Evolutionary conservation across 2,329 filamentous ascomycete species (phyloP).

Genomic region (Alternaria alternata): DNA sequence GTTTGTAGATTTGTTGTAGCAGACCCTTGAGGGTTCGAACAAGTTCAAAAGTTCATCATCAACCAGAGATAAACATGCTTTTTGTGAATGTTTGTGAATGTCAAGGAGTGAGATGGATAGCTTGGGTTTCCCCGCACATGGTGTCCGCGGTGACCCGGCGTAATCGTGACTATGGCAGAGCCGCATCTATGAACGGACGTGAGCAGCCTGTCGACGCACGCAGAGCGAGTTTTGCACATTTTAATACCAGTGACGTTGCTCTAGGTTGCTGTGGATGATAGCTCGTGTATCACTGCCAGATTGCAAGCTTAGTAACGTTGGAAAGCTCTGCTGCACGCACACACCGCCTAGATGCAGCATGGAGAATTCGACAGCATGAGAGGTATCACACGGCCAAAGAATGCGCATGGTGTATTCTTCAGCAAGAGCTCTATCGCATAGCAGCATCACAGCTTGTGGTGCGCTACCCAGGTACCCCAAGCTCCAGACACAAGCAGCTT

Average conservation of each 20-base stretch:
- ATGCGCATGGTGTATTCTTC: neutral
- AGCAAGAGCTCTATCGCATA: neutral
- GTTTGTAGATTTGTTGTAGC: conserved; percentile 21
- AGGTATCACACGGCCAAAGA: neutral
- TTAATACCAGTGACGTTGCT: no score
- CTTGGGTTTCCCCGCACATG: conserved; percentile 12
- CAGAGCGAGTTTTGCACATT: neutral
- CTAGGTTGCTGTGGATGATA: neutral
- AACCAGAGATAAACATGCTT: neutral
- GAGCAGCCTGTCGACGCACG: neutral
- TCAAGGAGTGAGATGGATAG: neutral
- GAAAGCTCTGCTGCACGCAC: neutral
- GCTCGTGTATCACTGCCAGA: neutral
- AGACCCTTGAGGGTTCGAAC: conserved; percentile 6
- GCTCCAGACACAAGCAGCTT: conserved; percentile 3
- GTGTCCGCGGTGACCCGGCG: conserved; percentile 11
- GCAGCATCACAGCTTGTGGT: neutral
- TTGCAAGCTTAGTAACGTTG: neutral
- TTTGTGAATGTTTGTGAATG: conserved; percentile 7
- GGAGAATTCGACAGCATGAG: neutral
- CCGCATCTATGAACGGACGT: neutral
- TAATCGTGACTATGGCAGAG: conserved; percentile 11
- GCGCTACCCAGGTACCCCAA: neutral
- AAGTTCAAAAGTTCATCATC: conserved; percentile 3
- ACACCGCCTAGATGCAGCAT: neutral